These are phyloP conservation scores for Cinchona pubescens DNA, from an alignment of 257 asterid species.

Conservation along the genomic window DNA sequence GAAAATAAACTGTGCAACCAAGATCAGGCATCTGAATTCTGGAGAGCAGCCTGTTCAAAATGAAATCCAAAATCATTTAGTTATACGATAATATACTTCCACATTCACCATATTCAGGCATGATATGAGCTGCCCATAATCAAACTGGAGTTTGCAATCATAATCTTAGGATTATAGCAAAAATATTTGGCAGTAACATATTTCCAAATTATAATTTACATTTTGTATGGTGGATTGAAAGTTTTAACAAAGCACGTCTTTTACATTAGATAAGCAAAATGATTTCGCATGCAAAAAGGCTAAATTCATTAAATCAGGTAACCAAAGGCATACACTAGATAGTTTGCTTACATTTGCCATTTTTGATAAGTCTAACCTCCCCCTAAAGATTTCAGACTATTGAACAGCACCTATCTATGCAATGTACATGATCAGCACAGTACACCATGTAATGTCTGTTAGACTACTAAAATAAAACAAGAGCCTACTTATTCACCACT, in stretches of 20 bases:
- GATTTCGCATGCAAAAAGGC: slow-evolving; percentile 13
- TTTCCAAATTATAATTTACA: not conserved
- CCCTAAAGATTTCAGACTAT: slow-evolving; percentile 38
- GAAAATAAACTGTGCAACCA: not conserved
- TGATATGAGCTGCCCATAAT: not conserved
- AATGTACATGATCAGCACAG: slow-evolving; percentile 53
- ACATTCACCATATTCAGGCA: not conserved
- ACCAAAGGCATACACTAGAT: slow-evolving; percentile 27
- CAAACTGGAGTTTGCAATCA: not conserved
- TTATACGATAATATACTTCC: not conserved
- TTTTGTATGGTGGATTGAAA: too few species aligned
- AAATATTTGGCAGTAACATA: too few species aligned
- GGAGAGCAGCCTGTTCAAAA: not conserved
- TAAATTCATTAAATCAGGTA: slow-evolving; percentile 19
- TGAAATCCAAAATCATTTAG: not conserved
- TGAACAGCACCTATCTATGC: slow-evolving; percentile 42
- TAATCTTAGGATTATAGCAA: too few species aligned
- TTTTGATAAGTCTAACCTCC: slow-evolving; percentile 21
- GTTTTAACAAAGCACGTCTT: too few species aligned
- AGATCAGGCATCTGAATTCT: not conserved
- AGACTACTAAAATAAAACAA: slow-evolving; percentile 34
- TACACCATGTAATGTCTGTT: slow-evolving; percentile 38
- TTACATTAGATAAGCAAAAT: not conserved
- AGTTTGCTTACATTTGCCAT: slow-evolving; percentile 30
- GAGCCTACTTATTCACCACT: slow-evolving; percentile 51